These are phyloP conservation scores for Talaromyces verruculosus DNA, from an alignment of 2,329 filamentous ascomycete genomes.

Conservation along the genomic window DNA sequence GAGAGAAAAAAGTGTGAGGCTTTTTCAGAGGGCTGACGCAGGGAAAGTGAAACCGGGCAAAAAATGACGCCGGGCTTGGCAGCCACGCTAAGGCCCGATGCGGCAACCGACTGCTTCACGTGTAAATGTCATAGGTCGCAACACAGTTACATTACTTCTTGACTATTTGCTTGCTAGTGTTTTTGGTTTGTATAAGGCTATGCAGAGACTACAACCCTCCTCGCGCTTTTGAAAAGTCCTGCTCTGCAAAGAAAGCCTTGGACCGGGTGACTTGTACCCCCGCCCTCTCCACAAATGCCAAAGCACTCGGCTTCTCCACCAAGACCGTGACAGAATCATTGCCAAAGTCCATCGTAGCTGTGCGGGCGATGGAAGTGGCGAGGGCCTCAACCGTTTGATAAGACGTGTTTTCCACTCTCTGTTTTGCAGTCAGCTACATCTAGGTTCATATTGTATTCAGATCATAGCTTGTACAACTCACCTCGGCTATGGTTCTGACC, in stretches of 20 bases:
- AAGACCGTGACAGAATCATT: slow-evolving; percentile 49
- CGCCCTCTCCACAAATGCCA: slow-evolving; percentile 50
- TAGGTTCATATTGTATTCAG: background rate
- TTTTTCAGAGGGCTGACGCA: background rate
- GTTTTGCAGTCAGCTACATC: slow-evolving; percentile 11
- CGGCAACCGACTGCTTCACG: slow-evolving; percentile 14
- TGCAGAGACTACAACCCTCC: slow-evolving; percentile 8
- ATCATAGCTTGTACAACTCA: slow-evolving; percentile 25
- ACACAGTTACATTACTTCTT: background rate
- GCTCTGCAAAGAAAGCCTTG: slow-evolving; percentile 44
- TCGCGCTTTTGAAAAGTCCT: slow-evolving; percentile 20
- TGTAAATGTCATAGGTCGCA: slow-evolving; percentile 17
- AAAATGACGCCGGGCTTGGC: slow-evolving; percentile 7
- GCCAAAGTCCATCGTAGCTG: slow-evolving; percentile 47
- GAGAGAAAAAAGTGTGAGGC: background rate
- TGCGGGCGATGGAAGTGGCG: slow-evolving; percentile 50
- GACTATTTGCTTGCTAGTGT: background rate
- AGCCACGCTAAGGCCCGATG: slow-evolving; percentile 14
- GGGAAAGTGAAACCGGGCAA: slow-evolving; percentile 1
- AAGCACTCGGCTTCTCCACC: slow-evolving; percentile 53
- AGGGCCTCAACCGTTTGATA: slow-evolving; percentile 55
- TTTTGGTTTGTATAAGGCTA: background rate
- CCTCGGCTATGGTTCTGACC: slow-evolving; percentile 42
- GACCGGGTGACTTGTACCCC: slow-evolving; percentile 52
- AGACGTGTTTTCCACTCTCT: slow-evolving; percentile 49